phyloP scores from a whole-genome alignment of 139 green algal species.

The Chlorella sorokiniana region DNA sequence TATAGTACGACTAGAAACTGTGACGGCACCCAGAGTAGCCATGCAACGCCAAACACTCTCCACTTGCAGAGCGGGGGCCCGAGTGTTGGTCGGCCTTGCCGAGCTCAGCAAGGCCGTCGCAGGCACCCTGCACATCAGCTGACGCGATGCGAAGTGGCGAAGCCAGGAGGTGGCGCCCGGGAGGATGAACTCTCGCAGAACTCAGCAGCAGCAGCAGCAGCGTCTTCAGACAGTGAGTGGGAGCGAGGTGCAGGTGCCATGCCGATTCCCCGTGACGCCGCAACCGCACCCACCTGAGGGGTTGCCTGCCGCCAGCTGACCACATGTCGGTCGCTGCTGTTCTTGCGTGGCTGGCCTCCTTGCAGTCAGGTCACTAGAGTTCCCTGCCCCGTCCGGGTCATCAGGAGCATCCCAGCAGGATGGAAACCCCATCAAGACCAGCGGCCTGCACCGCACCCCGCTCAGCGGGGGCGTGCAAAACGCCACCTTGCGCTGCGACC shows the following conservation, averaged over 20 bases:
- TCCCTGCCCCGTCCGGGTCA: conserved; percentile 12
- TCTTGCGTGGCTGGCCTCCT: background rate
- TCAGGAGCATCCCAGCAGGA: conserved; percentile 13
- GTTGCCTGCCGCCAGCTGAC: background rate
- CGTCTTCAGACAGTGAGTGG: background rate
- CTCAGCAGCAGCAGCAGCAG: conserved; percentile 2
- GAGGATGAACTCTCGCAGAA: conserved; percentile 18
- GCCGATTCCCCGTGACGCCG: background rate
- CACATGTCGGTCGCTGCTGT: background rate
- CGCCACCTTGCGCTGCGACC: conserved; percentile 82
- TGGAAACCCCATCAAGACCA: conserved; percentile 46
- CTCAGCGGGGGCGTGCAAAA: conserved; percentile 87
- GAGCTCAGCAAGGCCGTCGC: background rate
- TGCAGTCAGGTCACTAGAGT: conserved; percentile 34
- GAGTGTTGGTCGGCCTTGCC: background rate
- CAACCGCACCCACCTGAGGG: background rate
- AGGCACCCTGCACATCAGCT: background rate
- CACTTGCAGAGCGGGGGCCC: too few relatives aligned
- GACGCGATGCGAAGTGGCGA: conserved; percentile 26
- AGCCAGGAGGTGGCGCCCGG: conserved; percentile 1
- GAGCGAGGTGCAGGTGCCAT: background rate
- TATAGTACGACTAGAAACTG: too few relatives aligned
- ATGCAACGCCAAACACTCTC: background rate
- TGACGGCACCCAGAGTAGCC: background rate
- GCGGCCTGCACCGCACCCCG: conserved; percentile 72